A percentile compares a stretch with the other conserved stretches of the same genome.
Evolutionary conservation across 2,329 filamentous ascomycete species (phyloP).

Genomic region (Clonostachys solani): DNA sequence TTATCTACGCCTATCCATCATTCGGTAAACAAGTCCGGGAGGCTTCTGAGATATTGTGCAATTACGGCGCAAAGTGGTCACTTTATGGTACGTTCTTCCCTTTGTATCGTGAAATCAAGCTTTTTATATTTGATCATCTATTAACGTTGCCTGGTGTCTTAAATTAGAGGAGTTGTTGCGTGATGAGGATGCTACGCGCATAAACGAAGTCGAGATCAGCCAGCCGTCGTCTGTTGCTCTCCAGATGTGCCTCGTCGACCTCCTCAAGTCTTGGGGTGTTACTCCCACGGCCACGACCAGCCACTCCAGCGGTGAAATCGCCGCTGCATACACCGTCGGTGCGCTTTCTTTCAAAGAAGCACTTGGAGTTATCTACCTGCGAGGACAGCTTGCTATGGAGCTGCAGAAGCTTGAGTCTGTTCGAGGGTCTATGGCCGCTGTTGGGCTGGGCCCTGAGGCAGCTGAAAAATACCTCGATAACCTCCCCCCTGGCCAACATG

Average conservation of each 20-base stretch:
- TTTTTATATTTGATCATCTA: too few species aligned
- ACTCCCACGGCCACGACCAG: constrained; percentile 20
- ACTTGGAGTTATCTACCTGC: constrained; percentile 2
- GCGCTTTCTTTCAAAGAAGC: constrained; percentile 11
- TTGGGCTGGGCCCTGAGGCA: constrained; percentile 19
- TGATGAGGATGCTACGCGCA: constrained; percentile 5
- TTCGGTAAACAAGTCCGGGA: too few species aligned
- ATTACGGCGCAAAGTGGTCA: too few species aligned
- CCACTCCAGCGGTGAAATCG: constrained; percentile 32
- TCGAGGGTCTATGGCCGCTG: constrained; percentile 22
- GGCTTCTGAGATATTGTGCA: too few species aligned
- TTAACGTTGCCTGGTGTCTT: too few species aligned
- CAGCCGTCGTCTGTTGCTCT: constrained; percentile 35
- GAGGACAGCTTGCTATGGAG: constrained; percentile 6
- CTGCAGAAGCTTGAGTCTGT: constrained; percentile 9
- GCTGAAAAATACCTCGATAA: constrained; percentile 13
- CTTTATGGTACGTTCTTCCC: too few species aligned
- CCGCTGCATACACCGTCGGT: constrained; percentile 24
- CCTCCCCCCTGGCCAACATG: constrained; percentile 18
- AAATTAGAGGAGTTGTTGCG: constrained; percentile 6
- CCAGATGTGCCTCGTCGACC: constrained; percentile 31
- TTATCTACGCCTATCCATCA: too few species aligned
- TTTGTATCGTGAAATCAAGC: too few species aligned
- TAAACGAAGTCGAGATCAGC: constrained; percentile 14
- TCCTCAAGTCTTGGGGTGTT: constrained; percentile 20